Evolutionary conservation across 805 yeast genomes (phyloP).

Genomic region (Tetrapisispora phaffii): DNA sequence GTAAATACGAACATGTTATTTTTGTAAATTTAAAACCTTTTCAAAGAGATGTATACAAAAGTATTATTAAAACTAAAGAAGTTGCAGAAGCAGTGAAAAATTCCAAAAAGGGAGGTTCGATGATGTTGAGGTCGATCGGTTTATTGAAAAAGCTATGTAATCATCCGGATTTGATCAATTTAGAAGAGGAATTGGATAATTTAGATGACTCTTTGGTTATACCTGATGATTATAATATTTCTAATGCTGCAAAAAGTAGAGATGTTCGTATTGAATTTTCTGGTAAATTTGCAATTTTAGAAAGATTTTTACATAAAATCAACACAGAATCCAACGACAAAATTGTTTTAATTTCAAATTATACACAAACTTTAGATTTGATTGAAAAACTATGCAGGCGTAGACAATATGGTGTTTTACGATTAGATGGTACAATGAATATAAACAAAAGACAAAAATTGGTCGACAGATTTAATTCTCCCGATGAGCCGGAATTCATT

Average conservation of each 20-base stretch:
- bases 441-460: constrained; percentile 87
- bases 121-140: constrained; percentile 85
- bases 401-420: constrained; percentile 61
- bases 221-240: constrained; percentile 58
- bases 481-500: constrained; percentile 74
- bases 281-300: constrained; percentile 78
- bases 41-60: constrained; percentile 61
- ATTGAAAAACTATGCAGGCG: constrained; percentile 77
- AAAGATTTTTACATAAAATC: constrained; percentile 72
- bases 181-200: constrained; percentile 50
- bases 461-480: constrained; percentile 86
- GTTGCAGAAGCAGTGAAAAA: constrained; percentile 43
- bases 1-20: constrained; percentile 94
- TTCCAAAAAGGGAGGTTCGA: constrained; percentile 28
- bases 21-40: constrained; percentile 75
- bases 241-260: constrained; percentile 23
- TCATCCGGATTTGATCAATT: constrained; percentile 76
- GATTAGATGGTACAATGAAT: constrained; percentile 88
- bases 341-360: constrained; percentile 88
- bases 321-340: constrained; percentile 81
- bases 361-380: constrained; percentile 86
- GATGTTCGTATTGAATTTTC: constrained; percentile 75
- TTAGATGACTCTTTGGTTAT: constrained; percentile 47
- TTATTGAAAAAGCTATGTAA: constrained; percentile 82
- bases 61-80: constrained; percentile 71